Conservation (phyloP, 2,329 filamentous ascomycete genomes). For the Ustulina deusta region DNA sequence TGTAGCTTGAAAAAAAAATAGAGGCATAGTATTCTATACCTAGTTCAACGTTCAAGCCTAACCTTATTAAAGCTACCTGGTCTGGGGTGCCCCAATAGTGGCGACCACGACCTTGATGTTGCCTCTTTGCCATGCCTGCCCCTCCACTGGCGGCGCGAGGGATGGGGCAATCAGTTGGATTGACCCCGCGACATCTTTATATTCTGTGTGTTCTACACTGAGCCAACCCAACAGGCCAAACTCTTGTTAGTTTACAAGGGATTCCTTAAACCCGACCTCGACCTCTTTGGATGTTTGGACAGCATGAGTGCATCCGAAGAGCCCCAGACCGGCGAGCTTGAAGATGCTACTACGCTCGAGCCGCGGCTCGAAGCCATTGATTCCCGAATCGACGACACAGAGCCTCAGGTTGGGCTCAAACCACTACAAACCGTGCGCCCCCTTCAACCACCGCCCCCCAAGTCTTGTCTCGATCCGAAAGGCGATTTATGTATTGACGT, state of each 20-base stretch:
- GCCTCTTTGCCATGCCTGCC: conserved; percentile 10
- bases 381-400: conserved; percentile 1
- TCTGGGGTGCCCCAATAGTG: too few relatives aligned
- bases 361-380: background rate
- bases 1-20: too few relatives aligned
- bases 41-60: too few relatives aligned
- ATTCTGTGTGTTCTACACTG: conserved; percentile 5
- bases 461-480: conserved; percentile 13
- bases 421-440: background rate
- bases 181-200: conserved; percentile 5
- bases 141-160: background rate
- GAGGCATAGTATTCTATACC: too few relatives aligned
- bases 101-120: too few relatives aligned
- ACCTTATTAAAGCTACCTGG: too few relatives aligned
- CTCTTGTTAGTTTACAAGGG: conserved; percentile 3
- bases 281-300: background rate
- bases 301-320: conserved; percentile 1
- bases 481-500: conserved; percentile 28
- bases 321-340: background rate
- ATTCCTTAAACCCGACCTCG: background rate
- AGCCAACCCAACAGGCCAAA: background rate
- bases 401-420: conserved; percentile 6
- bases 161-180: background rate
- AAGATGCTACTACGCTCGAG: background rate
- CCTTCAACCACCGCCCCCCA: background rate